These are phyloP conservation scores for Suillus paluster DNA, from an alignment of 768 basidiomycete genomes.

Conservation along the genomic window DNA sequence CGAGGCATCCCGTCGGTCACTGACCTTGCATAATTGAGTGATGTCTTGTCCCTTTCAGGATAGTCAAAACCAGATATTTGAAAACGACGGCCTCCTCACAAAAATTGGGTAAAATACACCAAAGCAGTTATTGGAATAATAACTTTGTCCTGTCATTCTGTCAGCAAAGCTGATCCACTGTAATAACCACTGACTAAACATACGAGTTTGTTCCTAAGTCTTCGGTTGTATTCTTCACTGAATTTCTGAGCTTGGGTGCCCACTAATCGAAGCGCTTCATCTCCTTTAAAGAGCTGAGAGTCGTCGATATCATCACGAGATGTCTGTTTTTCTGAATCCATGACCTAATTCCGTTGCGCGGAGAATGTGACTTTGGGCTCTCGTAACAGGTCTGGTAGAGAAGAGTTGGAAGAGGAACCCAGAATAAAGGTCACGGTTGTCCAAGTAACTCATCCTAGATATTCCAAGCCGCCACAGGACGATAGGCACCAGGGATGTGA, in stretches of 20 bases:
- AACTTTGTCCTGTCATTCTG: constrained; percentile 32
- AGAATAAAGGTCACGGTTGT: not conserved
- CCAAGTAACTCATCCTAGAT: not conserved
- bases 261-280: constrained; percentile 64
- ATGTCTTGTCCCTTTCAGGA: constrained; percentile 42
- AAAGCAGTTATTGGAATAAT: constrained; percentile 45
- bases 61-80: not conserved
- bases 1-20: not conserved
- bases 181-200: constrained; percentile 15
- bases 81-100: constrained; percentile 16
- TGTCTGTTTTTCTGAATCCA: not conserved
- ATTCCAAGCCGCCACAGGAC: not conserved
- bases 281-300: constrained; percentile 36
- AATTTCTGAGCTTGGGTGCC: constrained; percentile 54
- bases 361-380: not conserved
- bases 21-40: constrained; percentile 45
- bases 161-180: not conserved
- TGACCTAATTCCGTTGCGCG: not conserved
- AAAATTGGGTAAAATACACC: constrained; percentile 47
- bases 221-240: constrained; percentile 61
- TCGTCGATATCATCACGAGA: not conserved
- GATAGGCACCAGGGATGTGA: constrained; percentile 1
- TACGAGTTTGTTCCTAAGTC: constrained; percentile 60
- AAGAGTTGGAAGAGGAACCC: not conserved
- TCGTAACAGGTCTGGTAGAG: not conserved